A percentile compares a stretch with the other conserved stretches of the same genome.
These are phyloP conservation scores for Boletellus ananas DNA, from an alignment of 768 basidiomycete genomes.

Conservation along the genomic window DNA sequence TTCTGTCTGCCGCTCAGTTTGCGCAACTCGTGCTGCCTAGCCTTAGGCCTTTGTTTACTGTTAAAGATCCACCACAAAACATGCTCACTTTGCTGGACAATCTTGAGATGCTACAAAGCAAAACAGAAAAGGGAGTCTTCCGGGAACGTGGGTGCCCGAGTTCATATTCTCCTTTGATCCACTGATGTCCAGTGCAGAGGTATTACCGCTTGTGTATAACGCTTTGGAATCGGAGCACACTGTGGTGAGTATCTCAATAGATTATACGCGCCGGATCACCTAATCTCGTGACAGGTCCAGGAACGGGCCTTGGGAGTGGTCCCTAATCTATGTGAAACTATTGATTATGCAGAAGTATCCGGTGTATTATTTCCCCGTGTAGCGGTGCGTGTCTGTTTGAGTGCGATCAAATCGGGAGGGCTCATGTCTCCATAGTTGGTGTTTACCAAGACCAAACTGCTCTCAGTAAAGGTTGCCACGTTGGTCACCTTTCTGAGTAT, in stretches of 20 bases:
- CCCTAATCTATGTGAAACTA: conserved; percentile 85
- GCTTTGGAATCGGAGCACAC: conserved; percentile 95
- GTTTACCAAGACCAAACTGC: conserved; percentile 86
- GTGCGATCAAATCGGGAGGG: neutral
- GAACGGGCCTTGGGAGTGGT: conserved; percentile 83
- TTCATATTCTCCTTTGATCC: neutral
- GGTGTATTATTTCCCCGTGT: conserved; percentile 87
- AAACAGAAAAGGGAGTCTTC: conserved; percentile 84
- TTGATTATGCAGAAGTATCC: conserved; percentile 95
- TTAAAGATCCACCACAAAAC: conserved; percentile 96
- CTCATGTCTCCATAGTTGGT: conserved; percentile 56
- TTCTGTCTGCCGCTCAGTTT: conserved; percentile 78
- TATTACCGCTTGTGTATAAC: conserved; percentile 94
- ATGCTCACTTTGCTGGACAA: conserved; percentile 94
- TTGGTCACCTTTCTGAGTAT: conserved; percentile 77
- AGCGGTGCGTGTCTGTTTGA: conserved; percentile 54
- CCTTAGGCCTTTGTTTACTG: conserved; percentile 81
- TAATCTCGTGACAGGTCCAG: conserved; percentile 61
- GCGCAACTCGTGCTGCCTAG: conserved; percentile 76
- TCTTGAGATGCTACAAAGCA: conserved; percentile 78
- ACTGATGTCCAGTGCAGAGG: conserved; percentile 50
- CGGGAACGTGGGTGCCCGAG: conserved; percentile 66
- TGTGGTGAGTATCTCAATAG: conserved; percentile 41
- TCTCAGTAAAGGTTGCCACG: conserved; percentile 90
- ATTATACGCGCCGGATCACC: neutral